Evolutionary conservation across 208 protist species (phyloP).

Genomic region (Crithidia fasciculata): DNA sequence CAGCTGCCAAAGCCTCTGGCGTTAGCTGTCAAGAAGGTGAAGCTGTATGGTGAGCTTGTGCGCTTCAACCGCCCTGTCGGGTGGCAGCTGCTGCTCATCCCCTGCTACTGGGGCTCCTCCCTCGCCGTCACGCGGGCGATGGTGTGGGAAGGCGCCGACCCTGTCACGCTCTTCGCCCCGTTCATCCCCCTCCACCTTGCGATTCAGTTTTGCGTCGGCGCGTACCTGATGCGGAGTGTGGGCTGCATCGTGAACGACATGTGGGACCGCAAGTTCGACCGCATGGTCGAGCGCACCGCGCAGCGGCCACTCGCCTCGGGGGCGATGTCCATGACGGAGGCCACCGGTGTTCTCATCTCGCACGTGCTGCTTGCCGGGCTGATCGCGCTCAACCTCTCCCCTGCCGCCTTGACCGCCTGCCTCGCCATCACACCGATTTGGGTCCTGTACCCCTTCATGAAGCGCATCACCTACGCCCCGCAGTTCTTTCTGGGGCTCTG

Average conservation of each 20-base stretch:
- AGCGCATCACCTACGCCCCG: conserved; percentile 79
- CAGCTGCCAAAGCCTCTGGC: conserved; percentile 50
- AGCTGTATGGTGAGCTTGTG: conserved; percentile 65
- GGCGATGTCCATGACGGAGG: conserved; percentile 59
- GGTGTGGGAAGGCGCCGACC: conserved; percentile 88
- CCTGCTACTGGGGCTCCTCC: conserved; percentile 81
- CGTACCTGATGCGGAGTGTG: conserved; percentile 82
- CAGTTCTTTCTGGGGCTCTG: conserved; percentile 82
- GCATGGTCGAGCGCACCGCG: conserved; percentile 73
- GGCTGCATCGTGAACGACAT: conserved; percentile 90
- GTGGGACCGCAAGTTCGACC: conserved; percentile 82
- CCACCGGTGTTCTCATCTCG: conserved; percentile 44
- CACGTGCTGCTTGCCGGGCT: conserved; percentile 52
- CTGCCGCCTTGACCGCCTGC: conserved; percentile 54
- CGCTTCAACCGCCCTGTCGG: conserved; percentile 75
- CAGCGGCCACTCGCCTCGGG: conserved; percentile 70
- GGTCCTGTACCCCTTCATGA: conserved; percentile 86
- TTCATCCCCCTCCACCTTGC: conserved; percentile 82
- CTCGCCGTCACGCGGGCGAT: conserved; percentile 83
- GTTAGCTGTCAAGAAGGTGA: conserved; percentile 34
- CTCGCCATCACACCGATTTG: conserved; percentile 71
- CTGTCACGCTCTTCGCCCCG: conserved; percentile 71
- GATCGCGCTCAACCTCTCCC: conserved; percentile 74
- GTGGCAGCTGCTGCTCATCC: conserved; percentile 75
- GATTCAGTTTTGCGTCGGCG: conserved; percentile 63